Base-by-base conservation (phyloP, 768 basidiomycete species). In the Phallus indusiatus region DNA sequence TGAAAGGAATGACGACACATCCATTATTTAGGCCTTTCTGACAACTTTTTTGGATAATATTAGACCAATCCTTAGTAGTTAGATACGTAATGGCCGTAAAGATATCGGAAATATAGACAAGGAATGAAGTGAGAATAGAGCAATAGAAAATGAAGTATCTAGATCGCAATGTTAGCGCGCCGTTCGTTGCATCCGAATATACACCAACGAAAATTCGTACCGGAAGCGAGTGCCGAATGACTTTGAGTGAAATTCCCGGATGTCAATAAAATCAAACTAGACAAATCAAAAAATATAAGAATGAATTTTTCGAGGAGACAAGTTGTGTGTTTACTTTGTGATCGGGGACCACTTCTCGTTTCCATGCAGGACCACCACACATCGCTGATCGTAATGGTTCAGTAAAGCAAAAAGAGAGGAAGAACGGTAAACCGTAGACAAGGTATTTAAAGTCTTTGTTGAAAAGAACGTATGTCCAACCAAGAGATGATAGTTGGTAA, bases 41-140 rank as follows among this genome's bases (percentile, higher is more conserved):
- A 69, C 93, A 94, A 63, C 85, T 80, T 61, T 83, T 76, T 73
- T 91, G 89, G 68, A 98, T 96, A 71, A 90, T 81, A 67, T 90
- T 94, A 57, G 90, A 85, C 95, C 95, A 99, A 35, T 82, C 79
- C 46, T 81, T 78, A 20, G 94, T 93, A 22, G 88, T 85, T 73
- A 97, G 88, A 89, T 97, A 94, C 65, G 95, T 96, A 62, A 92
- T 82, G 62, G 92, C 94, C 37, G 95, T 93, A 76, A 94, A 99
- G 71, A 97, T 93, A 81, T 99, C 96, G 72, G 90, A 89, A 62
- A 94, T 78, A 74, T 97, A 96, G 73, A 99, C 95, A 57, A 94
- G 83, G 76, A 98, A 88, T 34, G 90, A 92, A 73, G 96, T 97
- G 78, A 96, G 82, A 58, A 97, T 84, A 67, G 94, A 79, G 72